Evolutionary conservation across 306 rosid genomes (phyloP).

Genomic region (Sophora flavescens): DNA sequence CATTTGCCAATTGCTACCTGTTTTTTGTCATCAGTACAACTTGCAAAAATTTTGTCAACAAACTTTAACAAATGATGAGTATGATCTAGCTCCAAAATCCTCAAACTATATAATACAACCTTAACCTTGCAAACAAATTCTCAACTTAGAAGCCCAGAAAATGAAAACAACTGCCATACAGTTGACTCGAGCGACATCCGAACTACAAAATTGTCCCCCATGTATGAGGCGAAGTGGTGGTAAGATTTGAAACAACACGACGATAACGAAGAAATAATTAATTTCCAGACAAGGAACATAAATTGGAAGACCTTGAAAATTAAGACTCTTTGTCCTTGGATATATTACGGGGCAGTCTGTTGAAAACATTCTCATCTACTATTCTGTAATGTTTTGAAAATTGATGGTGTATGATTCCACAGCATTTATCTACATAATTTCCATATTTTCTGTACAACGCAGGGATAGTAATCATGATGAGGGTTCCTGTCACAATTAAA

Average conservation of each 20-base stretch:
- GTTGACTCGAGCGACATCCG: conserved; percentile 27
- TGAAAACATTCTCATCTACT: conserved; percentile 79
- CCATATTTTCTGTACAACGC: conserved; percentile 77
- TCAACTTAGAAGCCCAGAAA: not conserved
- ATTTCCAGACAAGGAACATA: conserved; percentile 33
- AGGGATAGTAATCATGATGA: conserved; percentile 72
- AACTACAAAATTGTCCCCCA: conserved; percentile 31
- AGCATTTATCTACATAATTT: conserved; percentile 61
- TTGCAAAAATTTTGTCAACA: not conserved
- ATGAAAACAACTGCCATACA: conserved; percentile 17
- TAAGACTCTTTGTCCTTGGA: conserved; percentile 75
- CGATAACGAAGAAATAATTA: conserved; percentile 15
- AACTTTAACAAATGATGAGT: not conserved
- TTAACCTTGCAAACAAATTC: conserved; percentile 10
- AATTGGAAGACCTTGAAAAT: conserved; percentile 32
- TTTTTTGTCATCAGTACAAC: not conserved
- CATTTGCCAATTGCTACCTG: conserved; percentile 6
- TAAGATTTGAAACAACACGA: not conserved
- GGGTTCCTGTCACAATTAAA: conserved; percentile 68
- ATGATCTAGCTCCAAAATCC: not conserved
- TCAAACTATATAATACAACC: not conserved
- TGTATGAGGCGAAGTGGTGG: not conserved
- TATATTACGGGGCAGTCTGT: conserved; percentile 68
- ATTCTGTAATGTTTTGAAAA: conserved; percentile 85
- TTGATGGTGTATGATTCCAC: conserved; percentile 68